Evolutionary conservation across 2,329 filamentous ascomycete genomes (phyloP).

Genomic region (Akanthomyces lecanii): DNA sequence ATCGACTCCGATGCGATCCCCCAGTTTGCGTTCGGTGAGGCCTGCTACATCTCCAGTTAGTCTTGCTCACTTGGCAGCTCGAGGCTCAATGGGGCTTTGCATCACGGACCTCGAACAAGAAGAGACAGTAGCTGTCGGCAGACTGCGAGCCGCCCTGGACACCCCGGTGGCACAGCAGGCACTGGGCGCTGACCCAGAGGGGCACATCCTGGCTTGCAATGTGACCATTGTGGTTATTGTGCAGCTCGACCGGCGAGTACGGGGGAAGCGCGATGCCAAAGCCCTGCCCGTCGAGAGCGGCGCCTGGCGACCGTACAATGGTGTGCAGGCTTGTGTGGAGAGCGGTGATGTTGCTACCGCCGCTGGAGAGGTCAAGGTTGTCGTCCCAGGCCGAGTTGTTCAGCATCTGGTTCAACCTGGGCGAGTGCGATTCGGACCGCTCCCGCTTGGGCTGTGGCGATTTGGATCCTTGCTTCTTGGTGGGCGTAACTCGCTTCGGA

Average conservation of each 20-base stretch:
- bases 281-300: conserved; percentile 21
- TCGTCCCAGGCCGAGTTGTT: conserved; percentile 50
- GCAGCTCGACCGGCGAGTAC: conserved; percentile 37
- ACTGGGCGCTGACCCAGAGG: conserved; percentile 41
- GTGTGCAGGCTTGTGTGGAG: conserved; percentile 40
- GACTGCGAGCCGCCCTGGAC: conserved; percentile 27
- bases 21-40: conserved; percentile 38
- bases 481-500: conserved; percentile 39
- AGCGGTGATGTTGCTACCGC: conserved; percentile 38
- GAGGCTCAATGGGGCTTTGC: background rate
- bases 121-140: conserved; percentile 43
- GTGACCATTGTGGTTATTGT: conserved; percentile 25
- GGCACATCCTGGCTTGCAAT: conserved; percentile 27
- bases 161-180: conserved; percentile 39
- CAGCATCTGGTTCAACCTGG: conserved; percentile 30
- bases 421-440: conserved; percentile 21
- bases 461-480: conserved; percentile 27
- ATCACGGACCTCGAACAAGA: conserved; percentile 49
- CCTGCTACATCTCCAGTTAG: conserved; percentile 36
- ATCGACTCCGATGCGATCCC: conserved; percentile 32
- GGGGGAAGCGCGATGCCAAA: conserved; percentile 37
- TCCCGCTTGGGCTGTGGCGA: conserved; percentile 23
- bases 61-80: background rate
- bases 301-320: conserved; percentile 28
- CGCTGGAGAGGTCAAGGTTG: conserved; percentile 37